phyloP scores from a whole-genome alignment of 2,329 filamentous ascomycete species.

The Cyanodermella asteris region DNA sequence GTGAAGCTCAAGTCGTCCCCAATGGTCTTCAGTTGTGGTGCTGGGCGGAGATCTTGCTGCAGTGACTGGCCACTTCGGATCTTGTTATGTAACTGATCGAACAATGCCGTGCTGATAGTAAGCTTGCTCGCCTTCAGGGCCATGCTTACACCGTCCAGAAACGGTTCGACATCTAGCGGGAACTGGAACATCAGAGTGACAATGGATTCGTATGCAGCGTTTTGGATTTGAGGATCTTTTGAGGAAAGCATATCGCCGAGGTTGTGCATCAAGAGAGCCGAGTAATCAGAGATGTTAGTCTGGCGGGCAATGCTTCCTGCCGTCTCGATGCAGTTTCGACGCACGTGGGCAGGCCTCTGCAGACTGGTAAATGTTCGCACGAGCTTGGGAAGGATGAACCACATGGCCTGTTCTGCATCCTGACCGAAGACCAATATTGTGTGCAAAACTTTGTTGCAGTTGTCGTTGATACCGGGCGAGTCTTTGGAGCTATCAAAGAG shows the following conservation, averaged over 20 bases:
- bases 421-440: conserved; percentile 91
- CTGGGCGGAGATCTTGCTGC: conserved; percentile 83
- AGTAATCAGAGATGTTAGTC: conserved; percentile 93
- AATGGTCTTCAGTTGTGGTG: conserved; percentile 56
- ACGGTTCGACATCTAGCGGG: conserved; percentile 85
- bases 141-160: conserved; percentile 84
- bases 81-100: conserved; percentile 78
- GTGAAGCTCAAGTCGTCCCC: conserved; percentile 61
- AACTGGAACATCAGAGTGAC: conserved; percentile 92
- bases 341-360: conserved; percentile 54
- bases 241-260: conserved; percentile 61
- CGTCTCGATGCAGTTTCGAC: conserved; percentile 81
- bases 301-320: conserved; percentile 85
- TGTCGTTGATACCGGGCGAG: conserved; percentile 46
- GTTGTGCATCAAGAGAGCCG: conserved; percentile 88
- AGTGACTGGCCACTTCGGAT: conserved; percentile 83
- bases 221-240: conserved; percentile 49
- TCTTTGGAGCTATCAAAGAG: conserved; percentile 88
- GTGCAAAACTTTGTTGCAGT: conserved; percentile 78
- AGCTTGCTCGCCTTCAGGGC: conserved; percentile 50
- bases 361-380: conserved; percentile 85
- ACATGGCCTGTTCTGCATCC: conserved; percentile 97
- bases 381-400: conserved; percentile 88
- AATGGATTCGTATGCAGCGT: conserved; percentile 75
- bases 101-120: conserved; percentile 80